Evolutionary conservation across 2,329 filamentous ascomycete species (phyloP).

Genomic region (Ascocoryne sarcoides): DNA sequence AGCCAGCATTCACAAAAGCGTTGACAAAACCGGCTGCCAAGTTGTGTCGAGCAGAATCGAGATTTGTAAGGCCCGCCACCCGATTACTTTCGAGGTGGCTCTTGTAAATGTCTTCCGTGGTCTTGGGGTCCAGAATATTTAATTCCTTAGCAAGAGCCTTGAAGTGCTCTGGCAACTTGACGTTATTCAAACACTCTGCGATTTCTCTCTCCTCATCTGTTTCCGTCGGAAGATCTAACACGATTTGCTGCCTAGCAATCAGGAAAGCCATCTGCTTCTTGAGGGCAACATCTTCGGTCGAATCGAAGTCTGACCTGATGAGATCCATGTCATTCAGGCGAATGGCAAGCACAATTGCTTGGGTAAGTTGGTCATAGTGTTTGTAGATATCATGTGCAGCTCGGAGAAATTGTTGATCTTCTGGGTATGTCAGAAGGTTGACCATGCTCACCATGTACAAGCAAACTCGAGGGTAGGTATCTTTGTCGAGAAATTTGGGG

Average conservation of each 20-base stretch:
- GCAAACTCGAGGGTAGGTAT: constrained; percentile 88
- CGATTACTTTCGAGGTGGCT: constrained; percentile 94
- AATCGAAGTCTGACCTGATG: constrained; percentile 73
- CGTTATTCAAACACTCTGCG: constrained; percentile 77
- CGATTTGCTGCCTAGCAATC: constrained; percentile 84
- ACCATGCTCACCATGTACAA: constrained; percentile 99
- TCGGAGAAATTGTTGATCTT: constrained; percentile 90
- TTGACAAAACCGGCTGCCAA: constrained; percentile 95
- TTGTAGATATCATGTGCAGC: constrained; percentile 93
- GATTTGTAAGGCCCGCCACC: constrained; percentile 85
- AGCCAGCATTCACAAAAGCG: constrained; percentile 92
- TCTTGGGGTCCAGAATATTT: constrained; percentile 93
- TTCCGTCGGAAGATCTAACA: constrained; percentile 57
- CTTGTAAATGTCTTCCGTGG: constrained; percentile 98
- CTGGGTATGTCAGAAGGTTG: constrained; percentile 90
- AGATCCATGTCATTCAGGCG: constrained; percentile 79
- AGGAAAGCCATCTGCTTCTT: constrained; percentile 94
- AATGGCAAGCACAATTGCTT: constrained; percentile 91
- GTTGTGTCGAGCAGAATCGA: constrained; percentile 93
- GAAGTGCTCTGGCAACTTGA: constrained; percentile 83
- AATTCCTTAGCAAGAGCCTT: constrained; percentile 90
- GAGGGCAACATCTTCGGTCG: constrained; percentile 70
- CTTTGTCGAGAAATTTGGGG: constrained; percentile 79
- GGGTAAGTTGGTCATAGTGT: constrained; percentile 83
- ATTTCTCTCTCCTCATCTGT: constrained; percentile 64